phyloP scores from a whole-genome alignment of 164 flowering plant species.

The Echeveria elegans region DNA sequence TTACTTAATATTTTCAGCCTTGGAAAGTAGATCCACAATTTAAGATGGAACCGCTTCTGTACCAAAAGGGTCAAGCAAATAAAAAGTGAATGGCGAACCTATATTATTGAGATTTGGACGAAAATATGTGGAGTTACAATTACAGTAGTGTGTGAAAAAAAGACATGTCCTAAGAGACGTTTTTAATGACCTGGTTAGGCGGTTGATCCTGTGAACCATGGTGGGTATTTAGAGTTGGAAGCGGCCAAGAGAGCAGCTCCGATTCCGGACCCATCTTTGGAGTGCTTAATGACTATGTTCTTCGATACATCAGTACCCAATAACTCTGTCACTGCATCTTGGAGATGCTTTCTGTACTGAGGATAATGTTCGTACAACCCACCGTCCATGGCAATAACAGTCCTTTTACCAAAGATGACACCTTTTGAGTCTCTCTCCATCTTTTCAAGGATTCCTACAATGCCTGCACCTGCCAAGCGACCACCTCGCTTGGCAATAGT shows the following conservation, averaged over 20 bases:
- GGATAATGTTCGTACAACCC: neutral
- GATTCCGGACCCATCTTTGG: conserved; percentile 87
- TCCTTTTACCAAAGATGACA: conserved; percentile 45
- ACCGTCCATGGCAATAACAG: conserved; percentile 63
- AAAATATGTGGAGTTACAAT: too few species aligned
- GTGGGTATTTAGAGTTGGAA: conserved; percentile 51
- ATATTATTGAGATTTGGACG: too few species aligned
- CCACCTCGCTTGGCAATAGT: conserved; percentile 71
- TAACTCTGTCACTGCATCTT: conserved; percentile 62
- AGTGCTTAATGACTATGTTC: conserved; percentile 57
- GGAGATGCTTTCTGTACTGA: conserved; percentile 25
- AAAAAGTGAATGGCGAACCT: too few species aligned
- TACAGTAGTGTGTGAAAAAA: too few species aligned
- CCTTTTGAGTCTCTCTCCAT: conserved; percentile 70
- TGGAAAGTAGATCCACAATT: too few species aligned
- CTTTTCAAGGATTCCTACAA: conserved; percentile 78
- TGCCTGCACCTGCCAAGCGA: conserved; percentile 84
- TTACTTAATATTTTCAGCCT: too few species aligned
- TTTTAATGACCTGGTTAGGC: neutral
- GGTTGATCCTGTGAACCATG: conserved; percentile 20
- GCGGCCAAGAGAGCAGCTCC: conserved; percentile 95
- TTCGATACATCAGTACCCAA: conserved; percentile 49
- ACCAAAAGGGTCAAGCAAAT: too few species aligned
- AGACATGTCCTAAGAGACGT: too few species aligned
- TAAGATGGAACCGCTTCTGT: too few species aligned